These are phyloP conservation scores for Papilionanthe hybrid DNA, from an alignment of 116 monocot species.

Conservation along the genomic window DNA sequence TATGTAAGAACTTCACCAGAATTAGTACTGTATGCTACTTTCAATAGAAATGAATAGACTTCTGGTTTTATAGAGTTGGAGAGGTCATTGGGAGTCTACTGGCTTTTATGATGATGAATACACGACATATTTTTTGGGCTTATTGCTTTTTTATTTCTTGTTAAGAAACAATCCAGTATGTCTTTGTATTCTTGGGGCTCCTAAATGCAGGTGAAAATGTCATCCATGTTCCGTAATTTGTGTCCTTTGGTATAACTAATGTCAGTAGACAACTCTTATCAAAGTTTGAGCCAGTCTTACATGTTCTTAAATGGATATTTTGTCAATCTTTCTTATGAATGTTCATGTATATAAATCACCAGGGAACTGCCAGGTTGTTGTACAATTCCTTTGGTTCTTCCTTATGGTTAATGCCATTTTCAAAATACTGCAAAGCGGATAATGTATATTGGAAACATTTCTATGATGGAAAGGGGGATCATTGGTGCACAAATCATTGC, in stretches of 20 bases:
- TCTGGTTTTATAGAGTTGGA: neutral
- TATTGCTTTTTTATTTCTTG: neutral
- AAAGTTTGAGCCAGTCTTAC: neutral
- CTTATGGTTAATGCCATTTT: constrained; percentile 86
- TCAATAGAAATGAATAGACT: neutral
- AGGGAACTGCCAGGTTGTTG: constrained; percentile 92
- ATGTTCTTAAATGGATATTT: neutral
- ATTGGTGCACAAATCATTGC: constrained; percentile 41
- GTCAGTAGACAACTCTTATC: neutral
- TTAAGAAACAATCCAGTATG: neutral
- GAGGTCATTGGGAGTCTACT: neutral
- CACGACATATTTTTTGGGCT: no score
- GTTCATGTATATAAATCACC: constrained; percentile 15
- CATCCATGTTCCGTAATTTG: neutral
- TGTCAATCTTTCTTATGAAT: neutral
- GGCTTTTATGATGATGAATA: neutral
- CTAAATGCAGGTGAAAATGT: neutral
- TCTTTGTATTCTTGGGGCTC: neutral
- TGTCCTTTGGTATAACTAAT: neutral
- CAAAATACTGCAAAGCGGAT: constrained; percentile 79
- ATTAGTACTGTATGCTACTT: neutral
- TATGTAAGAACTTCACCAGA: neutral
- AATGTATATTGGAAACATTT: constrained; percentile 80
- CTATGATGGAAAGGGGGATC: constrained; percentile 54
- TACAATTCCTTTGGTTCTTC: constrained; percentile 87